Base-by-base conservation (phyloP, 768 basidiomycete species). In the Obba rivulosa region DNA sequence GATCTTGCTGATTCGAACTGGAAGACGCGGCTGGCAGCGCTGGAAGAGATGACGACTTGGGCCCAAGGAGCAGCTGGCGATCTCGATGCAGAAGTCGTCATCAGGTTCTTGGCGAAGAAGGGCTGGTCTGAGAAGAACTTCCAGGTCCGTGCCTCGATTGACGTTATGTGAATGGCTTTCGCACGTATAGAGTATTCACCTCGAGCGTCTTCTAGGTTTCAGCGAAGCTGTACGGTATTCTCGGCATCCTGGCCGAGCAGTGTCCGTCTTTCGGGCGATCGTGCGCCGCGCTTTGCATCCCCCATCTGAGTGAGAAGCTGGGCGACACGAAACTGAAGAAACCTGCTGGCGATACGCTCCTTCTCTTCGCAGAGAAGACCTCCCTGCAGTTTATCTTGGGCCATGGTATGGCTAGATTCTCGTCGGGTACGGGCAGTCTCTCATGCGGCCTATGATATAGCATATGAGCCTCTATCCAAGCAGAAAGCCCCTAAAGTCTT, bases 121-220 rank as follows among this genome's bases (percentile, higher is more conserved):
- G 92, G 94, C 2, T 97, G 92, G 93, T 79, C 76, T n/a, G 96
- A 99, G 70, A 98, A 96, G 74, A 99, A 98, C 60, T 99, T 99
- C 57, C 95, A 99, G 72, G 94, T 88, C 51, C 13, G 45, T 41
- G 20, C 10, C 23, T 21, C 24, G 10, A 18, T 28, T 18, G 11
- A 11, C 14, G 20, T 17, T 25, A 24, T 25, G 8, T 34, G 28
- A 31, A 34, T 49, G 38, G 52, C 25, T 3, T 20, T 3, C 9
- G 22, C 20, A 14, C 4, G 20, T 20, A 20, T 4, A 8, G 17
- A 7, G 8, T 21, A 20, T 36, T n/a, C 23, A 43, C 28, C 16
- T 25, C 23, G 10, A 14, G 23, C 9, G 4, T 41, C 36, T 25
- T 31, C 24, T 46, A 97, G 93, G 94, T 99, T 40, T 93, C 90